These are phyloP conservation scores for Xanthoconium purpureum DNA, from an alignment of 768 basidiomycete genomes.

Conservation along the genomic window DNA sequence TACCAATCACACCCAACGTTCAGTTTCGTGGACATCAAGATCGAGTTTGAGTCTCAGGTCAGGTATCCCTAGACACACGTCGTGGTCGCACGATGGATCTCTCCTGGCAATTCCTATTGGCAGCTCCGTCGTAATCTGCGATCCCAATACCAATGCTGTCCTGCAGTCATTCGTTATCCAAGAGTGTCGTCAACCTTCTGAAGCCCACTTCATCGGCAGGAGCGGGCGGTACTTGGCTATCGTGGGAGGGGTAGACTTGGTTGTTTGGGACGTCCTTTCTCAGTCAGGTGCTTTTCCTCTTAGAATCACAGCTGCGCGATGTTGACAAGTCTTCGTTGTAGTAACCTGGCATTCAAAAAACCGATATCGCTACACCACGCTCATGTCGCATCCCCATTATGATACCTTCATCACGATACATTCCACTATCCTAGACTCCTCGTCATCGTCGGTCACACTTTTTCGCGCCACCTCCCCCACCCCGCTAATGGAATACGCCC, in stretches of 20 bases:
- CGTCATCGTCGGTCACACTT: conserved; percentile 42
- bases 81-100: conserved; percentile 86
- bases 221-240: conserved; percentile 70
- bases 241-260: conserved; percentile 44
- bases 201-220: conserved; percentile 64
- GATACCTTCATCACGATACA: conserved; percentile 62
- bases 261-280: conserved; percentile 71
- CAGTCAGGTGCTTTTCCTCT: conserved; percentile 47
- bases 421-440: conserved; percentile 27
- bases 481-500: conserved; percentile 40
- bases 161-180: conserved; percentile 58
- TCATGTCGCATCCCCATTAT: conserved; percentile 55
- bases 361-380: conserved; percentile 35
- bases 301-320: background rate
- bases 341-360: conserved; percentile 58
- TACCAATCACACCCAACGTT: background rate
- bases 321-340: conserved; percentile 26
- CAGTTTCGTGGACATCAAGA: conserved; percentile 72
- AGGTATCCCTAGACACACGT: conserved; percentile 59
- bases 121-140: conserved; percentile 68
- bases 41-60: conserved; percentile 68
- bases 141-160: conserved; percentile 59
- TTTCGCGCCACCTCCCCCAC: conserved; percentile 46
- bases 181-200: conserved; percentile 44
- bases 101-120: conserved; percentile 74